Conservation (phyloP, 2,329 filamentous ascomycete species). For the Pestalotiopsis fici region DNA sequence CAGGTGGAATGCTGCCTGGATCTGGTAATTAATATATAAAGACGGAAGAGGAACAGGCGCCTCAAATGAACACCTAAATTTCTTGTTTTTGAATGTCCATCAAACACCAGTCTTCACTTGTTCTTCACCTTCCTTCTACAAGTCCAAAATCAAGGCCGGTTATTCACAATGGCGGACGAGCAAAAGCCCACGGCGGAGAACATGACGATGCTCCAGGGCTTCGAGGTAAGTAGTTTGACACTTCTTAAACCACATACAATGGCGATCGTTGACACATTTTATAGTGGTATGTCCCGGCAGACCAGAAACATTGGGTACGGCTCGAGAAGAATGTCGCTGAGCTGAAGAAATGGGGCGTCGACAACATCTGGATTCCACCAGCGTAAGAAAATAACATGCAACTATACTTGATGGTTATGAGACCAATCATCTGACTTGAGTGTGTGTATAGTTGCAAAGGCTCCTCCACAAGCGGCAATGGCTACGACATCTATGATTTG, state of each 20-base stretch:
- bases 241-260: no score
- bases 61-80: neutral
- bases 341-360: slow-evolving; percentile 61
- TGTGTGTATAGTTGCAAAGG: slow-evolving; percentile 55
- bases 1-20: neutral
- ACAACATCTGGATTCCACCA: slow-evolving; percentile 69
- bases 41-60: neutral
- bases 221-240: slow-evolving; percentile 44
- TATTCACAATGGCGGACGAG: slow-evolving; percentile 19
- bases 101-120: neutral
- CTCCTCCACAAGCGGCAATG: slow-evolving; percentile 59
- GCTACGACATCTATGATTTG: slow-evolving; percentile 71
- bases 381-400: slow-evolving; percentile 31
- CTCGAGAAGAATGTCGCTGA: slow-evolving; percentile 51
- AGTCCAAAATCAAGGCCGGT: neutral
- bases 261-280: no score
- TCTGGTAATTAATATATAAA: neutral
- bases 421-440: slow-evolving; percentile 2
- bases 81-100: neutral
- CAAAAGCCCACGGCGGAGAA: slow-evolving; percentile 21
- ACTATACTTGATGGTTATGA: neutral
- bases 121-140: neutral
- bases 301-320: slow-evolving; percentile 62
- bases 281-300: slow-evolving; percentile 64
- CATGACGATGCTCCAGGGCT: slow-evolving; percentile 54